Base-by-base conservation (phyloP, 768 basidiomycete genomes). In the Leccinum barrowsii region DNA sequence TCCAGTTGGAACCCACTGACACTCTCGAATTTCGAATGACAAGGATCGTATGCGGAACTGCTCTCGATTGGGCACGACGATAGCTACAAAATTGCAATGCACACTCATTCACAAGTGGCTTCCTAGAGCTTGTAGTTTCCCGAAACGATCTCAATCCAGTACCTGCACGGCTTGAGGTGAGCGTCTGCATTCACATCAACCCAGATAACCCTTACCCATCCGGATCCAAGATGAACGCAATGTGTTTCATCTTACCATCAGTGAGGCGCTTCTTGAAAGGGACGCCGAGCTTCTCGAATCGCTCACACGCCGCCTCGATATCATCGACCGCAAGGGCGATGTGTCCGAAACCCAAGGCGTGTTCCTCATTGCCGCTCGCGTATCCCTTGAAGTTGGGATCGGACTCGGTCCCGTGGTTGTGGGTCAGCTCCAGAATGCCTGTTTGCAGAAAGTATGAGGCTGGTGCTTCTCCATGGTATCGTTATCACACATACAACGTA, bases 321-420 rank as follows among this genome's bases (percentile, higher is more conserved):
- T 97, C 81, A 62, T 89, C 87, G 34, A 94, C 91, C 5, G 86
- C 79, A 70, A 97, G 84, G 58, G 90, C 90, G 65, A 95, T 92
- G 74, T 97, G 95, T 0, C 94, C 93, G 67, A 94, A 95, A 17
- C 72, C 84, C 56, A 78, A 79, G 28, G 87, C 86, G 4, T 90
- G 89, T 4, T 95, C 94, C 4, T 82, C 70, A 75, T 99, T 99
- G 1, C 96, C 96, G 66, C 73, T 88, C 10, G 85, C 80, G 71
- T 97, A 98, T 35, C 92, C 94, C 65, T 85, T 71, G 78, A 94
- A 94, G 61, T 74, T 74, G 53, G 85, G 65, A 70, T 95, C 89
- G 56, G 74, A 77, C 76, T 98, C 96, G 57, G 92, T 92, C 56
- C 94, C 92, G 71, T 94, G 91, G 78, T 94, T 93, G 76, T 90